Conservation (phyloP, 768 basidiomycete species). For the Lactifluus volemus region DNA sequence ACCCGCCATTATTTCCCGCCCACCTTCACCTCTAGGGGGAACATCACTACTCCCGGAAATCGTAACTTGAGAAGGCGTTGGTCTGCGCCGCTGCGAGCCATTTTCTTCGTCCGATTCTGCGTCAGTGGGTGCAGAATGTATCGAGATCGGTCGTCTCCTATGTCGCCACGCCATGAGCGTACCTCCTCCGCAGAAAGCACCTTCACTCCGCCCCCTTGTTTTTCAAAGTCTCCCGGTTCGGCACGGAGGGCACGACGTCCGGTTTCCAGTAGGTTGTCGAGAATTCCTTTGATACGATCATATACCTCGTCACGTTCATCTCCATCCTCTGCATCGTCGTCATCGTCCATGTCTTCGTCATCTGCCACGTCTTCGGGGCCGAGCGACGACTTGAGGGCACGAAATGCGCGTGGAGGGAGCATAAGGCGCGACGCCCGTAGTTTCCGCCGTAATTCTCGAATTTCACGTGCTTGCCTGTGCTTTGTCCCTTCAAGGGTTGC, state of each 20-base stretch:
- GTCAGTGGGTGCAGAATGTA: conserved; percentile 16
- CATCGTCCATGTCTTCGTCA: conserved; percentile 29
- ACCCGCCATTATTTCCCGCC: conserved; percentile 24
- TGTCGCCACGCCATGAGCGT: conserved; percentile 41
- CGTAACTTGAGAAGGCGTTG: conserved; percentile 21
- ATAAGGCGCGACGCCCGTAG: conserved; percentile 75
- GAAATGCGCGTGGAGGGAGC: conserved; percentile 58
- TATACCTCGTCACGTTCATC: conserved; percentile 47
- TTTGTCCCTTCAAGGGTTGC: conserved; percentile 72
- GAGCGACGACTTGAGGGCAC: conserved; percentile 44
- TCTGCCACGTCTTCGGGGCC: conserved; percentile 35
- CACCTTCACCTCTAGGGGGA: conserved; percentile 22
- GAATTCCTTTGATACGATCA: conserved; percentile 49
- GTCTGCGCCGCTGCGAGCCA: conserved; percentile 11
- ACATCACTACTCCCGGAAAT: conserved; percentile 18
- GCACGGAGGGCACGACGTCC: conserved; percentile 56
- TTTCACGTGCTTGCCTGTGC: conserved; percentile 74
- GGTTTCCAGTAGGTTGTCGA: conserved; percentile 52
- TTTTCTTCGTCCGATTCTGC: conserved; percentile 18
- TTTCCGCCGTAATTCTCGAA: conserved; percentile 73
- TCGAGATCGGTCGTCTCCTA: conserved; percentile 9
- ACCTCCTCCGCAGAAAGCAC: conserved; percentile 71
- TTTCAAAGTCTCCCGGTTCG: conserved; percentile 43
- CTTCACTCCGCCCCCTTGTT: conserved; percentile 40
- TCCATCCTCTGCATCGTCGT: conserved; percentile 31